Evolutionary conservation across 129 eudicot genomes (phyloP).

Genomic region (carrot (Daucus carota)): DNA sequence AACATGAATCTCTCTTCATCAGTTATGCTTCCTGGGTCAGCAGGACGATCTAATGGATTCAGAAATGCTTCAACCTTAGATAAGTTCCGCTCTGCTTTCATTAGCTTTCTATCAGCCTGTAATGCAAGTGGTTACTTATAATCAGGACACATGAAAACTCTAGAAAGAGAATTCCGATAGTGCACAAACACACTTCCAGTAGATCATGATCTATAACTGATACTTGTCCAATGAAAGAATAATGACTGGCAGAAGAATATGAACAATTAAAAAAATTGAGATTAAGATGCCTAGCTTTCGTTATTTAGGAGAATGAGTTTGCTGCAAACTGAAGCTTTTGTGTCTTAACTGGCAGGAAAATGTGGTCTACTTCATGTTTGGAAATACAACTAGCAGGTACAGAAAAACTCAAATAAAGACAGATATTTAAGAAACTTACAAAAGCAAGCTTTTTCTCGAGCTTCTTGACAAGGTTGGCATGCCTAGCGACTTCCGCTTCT

Average conservation of each 20-base stretch:
- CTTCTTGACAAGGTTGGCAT: slow-evolving; percentile 73
- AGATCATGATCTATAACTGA: neutral
- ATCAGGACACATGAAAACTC: neutral
- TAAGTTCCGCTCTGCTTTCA: slow-evolving; percentile 62
- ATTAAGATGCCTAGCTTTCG: neutral
- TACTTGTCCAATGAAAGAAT: neutral
- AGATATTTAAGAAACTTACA: slow-evolving; percentile 40
- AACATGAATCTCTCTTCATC: slow-evolving; percentile 96
- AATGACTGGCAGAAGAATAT: neutral
- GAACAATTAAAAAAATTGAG: too few species aligned
- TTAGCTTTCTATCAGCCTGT: slow-evolving; percentile 74
- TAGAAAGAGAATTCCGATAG: neutral
- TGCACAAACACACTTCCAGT: neutral
- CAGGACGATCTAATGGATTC: slow-evolving; percentile 53
- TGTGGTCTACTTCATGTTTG: neutral
- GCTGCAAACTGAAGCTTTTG: neutral
- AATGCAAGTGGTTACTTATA: neutral
- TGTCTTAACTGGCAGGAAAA: neutral
- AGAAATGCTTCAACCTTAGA: slow-evolving; percentile 78
- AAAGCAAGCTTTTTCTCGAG: slow-evolving; percentile 77
- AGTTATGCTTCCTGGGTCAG: slow-evolving; percentile 61
- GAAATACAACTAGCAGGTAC: neutral
- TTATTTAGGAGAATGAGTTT: neutral
- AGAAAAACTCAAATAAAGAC: neutral
- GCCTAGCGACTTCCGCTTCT: slow-evolving; percentile 67